A percentile compares a stretch with the other conserved stretches of the same genome.
These are phyloP conservation scores for Spiraea crenata DNA, from an alignment of 331 rosid genomes.

Conservation along the genomic window DNA sequence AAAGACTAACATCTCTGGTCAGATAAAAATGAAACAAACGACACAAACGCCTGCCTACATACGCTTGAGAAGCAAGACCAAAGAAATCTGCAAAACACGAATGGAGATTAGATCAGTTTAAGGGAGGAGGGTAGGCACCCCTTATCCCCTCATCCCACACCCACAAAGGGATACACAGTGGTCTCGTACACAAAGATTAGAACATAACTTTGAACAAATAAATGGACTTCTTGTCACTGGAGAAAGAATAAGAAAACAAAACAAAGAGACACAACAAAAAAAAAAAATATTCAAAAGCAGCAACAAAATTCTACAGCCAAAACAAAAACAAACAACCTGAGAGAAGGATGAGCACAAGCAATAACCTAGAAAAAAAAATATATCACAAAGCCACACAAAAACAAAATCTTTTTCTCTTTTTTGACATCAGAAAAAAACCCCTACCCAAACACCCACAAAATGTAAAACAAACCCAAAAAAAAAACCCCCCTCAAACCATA, in stretches of 20 bases:
- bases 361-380: background rate
- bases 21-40: constrained; percentile 9
- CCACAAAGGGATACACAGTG: background rate
- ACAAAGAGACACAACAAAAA: too few species aligned
- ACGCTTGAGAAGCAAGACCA: constrained; percentile 15
- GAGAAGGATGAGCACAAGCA: constrained; percentile 3
- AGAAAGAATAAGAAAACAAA: constrained; percentile 34
- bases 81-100: background rate
- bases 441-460: background rate
- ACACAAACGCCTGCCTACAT: background rate
- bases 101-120: constrained; percentile 3
- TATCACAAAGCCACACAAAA: background rate
- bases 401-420: background rate
- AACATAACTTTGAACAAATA: constrained; percentile 83
- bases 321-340: too few species aligned
- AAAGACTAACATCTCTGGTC: constrained; percentile 2
- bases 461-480: background rate
- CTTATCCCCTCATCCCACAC: background rate
- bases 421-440: background rate
- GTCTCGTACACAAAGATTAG: constrained; percentile 21
- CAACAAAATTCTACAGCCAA: too few species aligned
- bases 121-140: background rate
- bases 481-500: background rate
- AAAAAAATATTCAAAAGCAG: too few species aligned
- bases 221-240: constrained; percentile 65